Evolutionary conservation across 1,284 basidiomycete genomes (phyloP).

Genomic region (Fistulinella cinereoalba): DNA sequence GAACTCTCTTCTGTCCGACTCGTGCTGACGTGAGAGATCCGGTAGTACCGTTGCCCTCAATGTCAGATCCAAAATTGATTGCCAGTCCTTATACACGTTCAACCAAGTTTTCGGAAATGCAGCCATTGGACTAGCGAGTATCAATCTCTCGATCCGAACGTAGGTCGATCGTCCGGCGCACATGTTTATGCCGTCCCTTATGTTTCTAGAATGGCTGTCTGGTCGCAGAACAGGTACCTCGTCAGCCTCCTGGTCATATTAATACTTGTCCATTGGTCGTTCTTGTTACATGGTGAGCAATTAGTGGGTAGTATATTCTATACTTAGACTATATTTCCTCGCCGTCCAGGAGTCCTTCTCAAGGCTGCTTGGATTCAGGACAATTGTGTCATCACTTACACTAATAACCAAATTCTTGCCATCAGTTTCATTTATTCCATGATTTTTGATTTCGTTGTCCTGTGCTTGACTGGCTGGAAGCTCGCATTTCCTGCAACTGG

Average conservation of each 20-base stretch:
- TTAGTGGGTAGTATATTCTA: background rate
- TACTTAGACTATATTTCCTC: no score
- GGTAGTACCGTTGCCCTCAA: conserved; percentile 31
- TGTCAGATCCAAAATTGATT: conserved; percentile 32
- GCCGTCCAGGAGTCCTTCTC: conserved; percentile 51
- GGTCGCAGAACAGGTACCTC: conserved; percentile 62
- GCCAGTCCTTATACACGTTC: conserved; percentile 61
- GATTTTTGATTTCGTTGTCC: conserved; percentile 64
- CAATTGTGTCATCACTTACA: conserved; percentile 54
- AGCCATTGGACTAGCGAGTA: conserved; percentile 70
- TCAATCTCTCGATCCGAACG: conserved; percentile 78
- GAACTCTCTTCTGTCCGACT: background rate
- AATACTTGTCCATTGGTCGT: conserved; percentile 73
- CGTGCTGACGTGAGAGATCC: background rate
- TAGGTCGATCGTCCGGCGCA: conserved; percentile 33
- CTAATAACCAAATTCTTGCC: conserved; percentile 55
- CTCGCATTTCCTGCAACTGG: conserved; percentile 43
- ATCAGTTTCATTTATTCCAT: conserved; percentile 72
- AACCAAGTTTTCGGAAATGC: conserved; percentile 70
- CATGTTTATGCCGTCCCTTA: background rate
- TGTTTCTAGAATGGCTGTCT: conserved; percentile 58
- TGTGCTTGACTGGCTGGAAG: conserved; percentile 60
- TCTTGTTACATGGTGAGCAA: conserved; percentile 66
- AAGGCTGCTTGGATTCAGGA: conserved; percentile 54
- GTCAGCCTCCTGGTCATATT: conserved; percentile 52